Conservation (phyloP, 495 filamentous ascomycete genomes). For the Parachaetomium inaequale region DNA sequence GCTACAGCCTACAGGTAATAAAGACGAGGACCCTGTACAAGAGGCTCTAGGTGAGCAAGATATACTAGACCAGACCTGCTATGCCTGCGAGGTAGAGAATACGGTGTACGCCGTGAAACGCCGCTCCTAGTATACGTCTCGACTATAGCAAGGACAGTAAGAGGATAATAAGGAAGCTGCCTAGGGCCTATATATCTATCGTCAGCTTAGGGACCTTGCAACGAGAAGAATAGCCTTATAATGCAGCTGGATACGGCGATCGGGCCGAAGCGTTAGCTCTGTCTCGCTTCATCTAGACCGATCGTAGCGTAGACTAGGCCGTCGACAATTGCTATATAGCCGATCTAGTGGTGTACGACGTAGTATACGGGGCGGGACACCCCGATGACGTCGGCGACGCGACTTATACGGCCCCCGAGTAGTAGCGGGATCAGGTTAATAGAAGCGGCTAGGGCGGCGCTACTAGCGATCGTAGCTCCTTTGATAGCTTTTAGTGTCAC, state of each 20-base stretch:
- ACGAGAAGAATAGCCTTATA: neutral
- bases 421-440: slow-evolving; percentile 8
- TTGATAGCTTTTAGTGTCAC: slow-evolving; percentile 3
- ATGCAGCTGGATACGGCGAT: slow-evolving; percentile 7
- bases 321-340: slow-evolving; percentile 1
- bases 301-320: slow-evolving; percentile 1
- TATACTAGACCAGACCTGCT: neutral
- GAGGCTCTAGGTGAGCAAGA: slow-evolving; percentile 1
- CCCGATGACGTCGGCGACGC: neutral
- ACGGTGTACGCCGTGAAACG: slow-evolving; percentile 1
- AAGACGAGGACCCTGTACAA: slow-evolving; percentile 3
- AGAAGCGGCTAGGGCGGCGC: slow-evolving; percentile 4
- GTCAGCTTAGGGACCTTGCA: slow-evolving; percentile 5
- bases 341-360: slow-evolving; percentile 4
- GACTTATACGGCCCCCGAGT: slow-evolving; percentile 1
- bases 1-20: neutral
- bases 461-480: slow-evolving; percentile 4
- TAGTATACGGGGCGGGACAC: slow-evolving; percentile 6
- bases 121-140: slow-evolving; percentile 3
- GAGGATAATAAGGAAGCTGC: slow-evolving; percentile 1
- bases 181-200: neutral
- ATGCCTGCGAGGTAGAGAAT: slow-evolving; percentile 8
- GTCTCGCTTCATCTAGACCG: neutral
- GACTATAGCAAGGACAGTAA: slow-evolving; percentile 5
- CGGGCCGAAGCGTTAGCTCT: neutral